Base-by-base conservation (phyloP, 441 rosid genomes). In the Viola pubescens region DNA sequence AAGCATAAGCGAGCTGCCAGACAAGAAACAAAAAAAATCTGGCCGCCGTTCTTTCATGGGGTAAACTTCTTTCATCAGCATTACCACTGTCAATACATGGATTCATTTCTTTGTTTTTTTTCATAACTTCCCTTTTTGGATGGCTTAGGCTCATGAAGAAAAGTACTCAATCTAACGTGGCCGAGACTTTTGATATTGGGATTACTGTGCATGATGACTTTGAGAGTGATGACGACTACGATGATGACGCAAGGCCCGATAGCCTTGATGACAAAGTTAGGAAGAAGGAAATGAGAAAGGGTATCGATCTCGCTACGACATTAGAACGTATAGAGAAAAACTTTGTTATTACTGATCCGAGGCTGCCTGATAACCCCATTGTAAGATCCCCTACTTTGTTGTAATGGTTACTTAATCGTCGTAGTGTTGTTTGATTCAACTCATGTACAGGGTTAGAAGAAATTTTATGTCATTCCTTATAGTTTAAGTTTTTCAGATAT, bases 251-350 rank as follows among this genome's bases (percentile, higher is more conserved):
- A 56, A 81, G 91, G 69, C 83, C 87, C 1, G 87, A 88, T 54
- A 83, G 84, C 61, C 70, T 88, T 5, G 95, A 90, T 56, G 88
- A 87, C 64, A 80, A 79, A 77, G 91, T 74, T 10, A 88, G 99
- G 70, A 85, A 82, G 75, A 90, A 83, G 75, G 94, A 90, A 73
- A 94, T 94, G 96, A 88, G 99, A 75, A 88, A 88, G 77, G 97
- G 99, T 73, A 88, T 94, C 8, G 99, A 94, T 77, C 86, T 94
- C 4, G 99, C 97, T 4, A 94, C 99, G 12, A 94, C 99, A 7
- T 95, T 94, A 3, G 99, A 94, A 71, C 97, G 99, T 73, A 94
- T 94, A 8, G 99, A 94, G 89, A 94, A 94, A 63, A 94, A 94
- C 65, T 94, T 94, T 65, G 99, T 94, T 79, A 88, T 94, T 50